Percentiles rank a stretch among this genome's conserved stretches.
These are phyloP conservation scores for Xylaria grammica DNA, from an alignment of 495 filamentous ascomycete species.

Conservation along the genomic window DNA sequence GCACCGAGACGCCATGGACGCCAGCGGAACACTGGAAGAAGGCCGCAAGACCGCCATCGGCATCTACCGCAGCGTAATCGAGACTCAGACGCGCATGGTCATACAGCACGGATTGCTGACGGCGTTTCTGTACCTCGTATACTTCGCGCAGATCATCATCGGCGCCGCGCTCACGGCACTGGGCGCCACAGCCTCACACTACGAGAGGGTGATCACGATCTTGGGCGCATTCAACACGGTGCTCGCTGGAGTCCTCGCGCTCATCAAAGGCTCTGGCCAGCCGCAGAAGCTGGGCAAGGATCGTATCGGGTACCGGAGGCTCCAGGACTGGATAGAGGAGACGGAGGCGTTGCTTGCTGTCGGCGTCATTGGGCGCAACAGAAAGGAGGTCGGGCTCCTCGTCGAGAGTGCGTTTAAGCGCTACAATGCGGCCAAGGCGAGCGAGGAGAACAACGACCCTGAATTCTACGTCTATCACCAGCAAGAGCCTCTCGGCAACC, in stretches of 20 bases:
- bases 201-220: constrained; percentile 46
- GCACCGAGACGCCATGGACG: constrained; percentile 25
- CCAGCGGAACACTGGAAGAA: constrained; percentile 42
- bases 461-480: constrained; percentile 46
- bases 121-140: constrained; percentile 42
- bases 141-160: constrained; percentile 52
- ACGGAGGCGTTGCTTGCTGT: constrained; percentile 38
- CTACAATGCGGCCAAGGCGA: constrained; percentile 50
- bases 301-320: constrained; percentile 45
- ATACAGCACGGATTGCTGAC: constrained; percentile 33
- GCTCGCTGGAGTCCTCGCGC: constrained; percentile 54
- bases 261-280: constrained; percentile 51
- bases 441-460: constrained; percentile 49
- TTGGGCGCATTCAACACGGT: constrained; percentile 56
- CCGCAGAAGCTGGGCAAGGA: constrained; percentile 49
- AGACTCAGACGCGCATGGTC: constrained; percentile 35
- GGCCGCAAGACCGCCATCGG: constrained; percentile 44
- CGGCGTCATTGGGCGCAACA: constrained; percentile 50
- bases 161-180: constrained; percentile 53
- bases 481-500: constrained; percentile 7
- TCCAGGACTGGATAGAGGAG: constrained; percentile 48
- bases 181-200: constrained; percentile 45
- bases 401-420: constrained; percentile 51
- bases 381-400: constrained; percentile 49
- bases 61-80: constrained; percentile 43